These are phyloP conservation scores for Clonostachys rosea DNA, from an alignment of 2,329 filamentous ascomycete species.

Conservation along the genomic window DNA sequence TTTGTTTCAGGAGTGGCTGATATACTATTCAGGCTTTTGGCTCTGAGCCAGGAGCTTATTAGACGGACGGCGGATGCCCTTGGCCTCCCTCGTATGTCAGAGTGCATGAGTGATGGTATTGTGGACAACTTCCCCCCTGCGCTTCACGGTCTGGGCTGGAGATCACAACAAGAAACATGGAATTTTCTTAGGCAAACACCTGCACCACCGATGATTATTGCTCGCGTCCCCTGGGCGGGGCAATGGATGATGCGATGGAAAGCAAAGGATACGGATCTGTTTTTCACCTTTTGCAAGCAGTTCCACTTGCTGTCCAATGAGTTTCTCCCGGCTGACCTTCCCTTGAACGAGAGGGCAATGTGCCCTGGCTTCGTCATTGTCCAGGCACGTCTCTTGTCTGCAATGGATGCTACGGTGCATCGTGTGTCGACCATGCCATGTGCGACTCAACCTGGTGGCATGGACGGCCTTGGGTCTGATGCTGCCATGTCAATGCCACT, in stretches of 20 bases:
- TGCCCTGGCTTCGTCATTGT: slow-evolving; percentile 76
- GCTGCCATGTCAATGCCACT: slow-evolving; percentile 58
- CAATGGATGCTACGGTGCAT: slow-evolving; percentile 80
- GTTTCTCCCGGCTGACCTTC: slow-evolving; percentile 54
- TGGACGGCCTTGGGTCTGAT: slow-evolving; percentile 42
- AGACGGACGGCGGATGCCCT: slow-evolving; percentile 69
- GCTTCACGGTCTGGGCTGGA: slow-evolving; percentile 55
- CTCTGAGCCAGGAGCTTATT: slow-evolving; percentile 62
- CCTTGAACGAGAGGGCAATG: slow-evolving; percentile 51
- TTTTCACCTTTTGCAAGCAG: slow-evolving; percentile 89
- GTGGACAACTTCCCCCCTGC: slow-evolving; percentile 64
- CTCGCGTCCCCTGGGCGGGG: slow-evolving; percentile 78
- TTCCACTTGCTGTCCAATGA: slow-evolving; percentile 77
- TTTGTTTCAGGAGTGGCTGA: slow-evolving; percentile 86
- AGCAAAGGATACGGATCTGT: slow-evolving; percentile 81
- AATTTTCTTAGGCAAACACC: slow-evolving; percentile 61
- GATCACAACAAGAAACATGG: slow-evolving; percentile 41
- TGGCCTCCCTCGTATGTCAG: slow-evolving; percentile 52
- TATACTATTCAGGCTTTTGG: slow-evolving; percentile 78
- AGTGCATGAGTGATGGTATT: slow-evolving; percentile 59
- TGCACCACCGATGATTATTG: slow-evolving; percentile 60
- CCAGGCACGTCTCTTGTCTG: slow-evolving; percentile 74
- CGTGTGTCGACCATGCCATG: slow-evolving; percentile 51
- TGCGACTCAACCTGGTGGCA: slow-evolving; percentile 57
- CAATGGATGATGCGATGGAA: slow-evolving; percentile 84